Conservation (phyloP, 2,329 filamentous ascomycete genomes). For the Cladosporium austrohemisphaericum region DNA sequence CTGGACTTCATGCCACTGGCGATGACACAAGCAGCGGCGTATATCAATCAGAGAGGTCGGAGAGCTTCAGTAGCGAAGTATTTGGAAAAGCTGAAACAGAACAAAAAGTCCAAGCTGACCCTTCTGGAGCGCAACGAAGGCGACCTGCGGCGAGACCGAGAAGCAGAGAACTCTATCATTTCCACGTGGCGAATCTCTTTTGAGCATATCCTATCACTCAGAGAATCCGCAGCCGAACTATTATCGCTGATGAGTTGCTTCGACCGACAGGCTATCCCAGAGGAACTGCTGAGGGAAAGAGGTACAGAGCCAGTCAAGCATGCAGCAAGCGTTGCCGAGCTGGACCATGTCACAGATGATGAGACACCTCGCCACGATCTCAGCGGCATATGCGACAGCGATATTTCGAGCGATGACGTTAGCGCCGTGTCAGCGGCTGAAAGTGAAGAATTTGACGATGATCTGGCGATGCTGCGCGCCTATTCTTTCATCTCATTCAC, state of each 20-base stretch:
- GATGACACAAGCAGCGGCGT: slow-evolving; percentile 35
- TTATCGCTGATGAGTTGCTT: slow-evolving; percentile 49
- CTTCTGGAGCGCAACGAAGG: slow-evolving; percentile 7
- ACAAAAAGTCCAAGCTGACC: slow-evolving; percentile 30
- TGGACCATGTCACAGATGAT: too few species aligned
- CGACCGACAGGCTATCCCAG: slow-evolving; percentile 26
- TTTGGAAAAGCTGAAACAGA: slow-evolving; percentile 35
- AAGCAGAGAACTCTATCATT: slow-evolving; percentile 13
- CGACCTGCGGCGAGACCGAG: slow-evolving; percentile 13
- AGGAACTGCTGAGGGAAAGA: neutral
- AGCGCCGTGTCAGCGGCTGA: neutral
- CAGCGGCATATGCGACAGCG: too few species aligned
- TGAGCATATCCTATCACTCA: slow-evolving; percentile 12
- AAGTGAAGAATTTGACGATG: slow-evolving; percentile 23
- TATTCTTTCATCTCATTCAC: slow-evolving; percentile 36
- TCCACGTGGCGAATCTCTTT: slow-evolving; percentile 18
- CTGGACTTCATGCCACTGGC: slow-evolving; percentile 36
- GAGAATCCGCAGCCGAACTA: slow-evolving; percentile 38
- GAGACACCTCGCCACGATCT: too few species aligned
- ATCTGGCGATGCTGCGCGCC: slow-evolving; percentile 34
- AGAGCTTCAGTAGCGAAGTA: slow-evolving; percentile 38
- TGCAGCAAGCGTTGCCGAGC: too few species aligned
- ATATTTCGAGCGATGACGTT: neutral
- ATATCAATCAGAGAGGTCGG: slow-evolving; percentile 29
- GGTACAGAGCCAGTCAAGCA: too few species aligned